A percentile compares a stretch with the other conserved stretches of the same genome.
phyloP scores from a whole-genome alignment of 2,329 filamentous ascomycete genomes.

The Aspergillus sp. region DNA sequence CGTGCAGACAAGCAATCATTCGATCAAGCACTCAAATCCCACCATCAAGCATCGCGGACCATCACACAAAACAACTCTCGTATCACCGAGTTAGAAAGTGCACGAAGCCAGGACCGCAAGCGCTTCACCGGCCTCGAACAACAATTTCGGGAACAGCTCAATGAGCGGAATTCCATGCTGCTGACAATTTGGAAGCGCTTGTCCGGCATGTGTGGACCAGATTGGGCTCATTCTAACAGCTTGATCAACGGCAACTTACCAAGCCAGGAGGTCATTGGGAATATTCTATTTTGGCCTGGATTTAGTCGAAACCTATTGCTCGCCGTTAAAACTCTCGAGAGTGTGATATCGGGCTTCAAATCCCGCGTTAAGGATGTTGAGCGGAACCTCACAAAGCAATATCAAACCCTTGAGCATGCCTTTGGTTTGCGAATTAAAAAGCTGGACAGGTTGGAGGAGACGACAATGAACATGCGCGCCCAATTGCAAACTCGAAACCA shows the following conservation, averaged over 20 bases:
- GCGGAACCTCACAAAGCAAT: constrained; percentile 85
- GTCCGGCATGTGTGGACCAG: constrained; percentile 78
- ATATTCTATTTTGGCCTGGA: constrained; percentile 71
- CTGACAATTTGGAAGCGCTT: constrained; percentile 88
- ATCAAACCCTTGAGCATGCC: constrained; percentile 78
- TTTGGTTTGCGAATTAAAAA: constrained; percentile 79
- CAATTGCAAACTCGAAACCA: constrained; percentile 30
- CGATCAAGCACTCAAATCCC: constrained; percentile 83
- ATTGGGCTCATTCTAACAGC: constrained; percentile 88
- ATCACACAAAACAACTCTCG: constrained; percentile 81
- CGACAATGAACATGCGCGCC: constrained; percentile 63
- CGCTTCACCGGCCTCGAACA: constrained; percentile 74
- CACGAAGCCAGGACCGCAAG: constrained; percentile 73
- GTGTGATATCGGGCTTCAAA: constrained; percentile 74
- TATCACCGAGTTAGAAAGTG: constrained; percentile 82
- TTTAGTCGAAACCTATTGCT: constrained; percentile 88
- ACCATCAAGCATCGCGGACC: constrained; percentile 82
- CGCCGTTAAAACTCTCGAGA: constrained; percentile 84
- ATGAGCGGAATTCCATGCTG: constrained; percentile 84
- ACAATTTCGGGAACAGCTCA: constrained; percentile 80
- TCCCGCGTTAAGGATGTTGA: constrained; percentile 81
- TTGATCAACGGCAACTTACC: constrained; percentile 86
- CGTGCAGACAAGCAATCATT: constrained; percentile 84
- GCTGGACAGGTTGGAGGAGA: constrained; percentile 80
- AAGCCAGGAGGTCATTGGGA: constrained; percentile 80